Conservation (phyloP, 257 asterid genomes). For the Forsythia viridissima region DNA sequence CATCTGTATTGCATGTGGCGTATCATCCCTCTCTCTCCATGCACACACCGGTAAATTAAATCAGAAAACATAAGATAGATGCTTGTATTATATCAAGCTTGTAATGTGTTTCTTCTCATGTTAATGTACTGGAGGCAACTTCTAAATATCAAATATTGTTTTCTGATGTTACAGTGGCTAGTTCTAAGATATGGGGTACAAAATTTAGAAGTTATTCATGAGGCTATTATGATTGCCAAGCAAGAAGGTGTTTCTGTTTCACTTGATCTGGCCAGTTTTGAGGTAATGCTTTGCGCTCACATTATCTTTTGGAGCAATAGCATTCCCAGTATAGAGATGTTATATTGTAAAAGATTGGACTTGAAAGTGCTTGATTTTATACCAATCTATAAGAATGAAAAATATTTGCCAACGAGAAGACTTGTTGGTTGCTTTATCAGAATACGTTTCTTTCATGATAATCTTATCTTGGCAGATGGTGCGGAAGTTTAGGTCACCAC, state of each 20-base stretch:
- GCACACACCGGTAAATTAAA: neutral
- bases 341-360: neutral
- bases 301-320: neutral
- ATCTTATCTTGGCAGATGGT: constrained; percentile 70
- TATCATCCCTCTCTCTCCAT: neutral
- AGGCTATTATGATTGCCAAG: constrained; percentile 81
- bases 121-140: neutral
- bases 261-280: constrained; percentile 95
- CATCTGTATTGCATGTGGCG: neutral
- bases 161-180: constrained; percentile 72
- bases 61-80: neutral
- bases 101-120: neutral
- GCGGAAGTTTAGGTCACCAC: constrained; percentile 71
- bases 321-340: neutral
- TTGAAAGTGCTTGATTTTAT: neutral
- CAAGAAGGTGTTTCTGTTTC: constrained; percentile 83
- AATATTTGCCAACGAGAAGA: neutral
- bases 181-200: constrained; percentile 79
- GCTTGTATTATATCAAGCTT: constrained; percentile 1
- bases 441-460: neutral
- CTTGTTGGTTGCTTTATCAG: neutral
- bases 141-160: constrained; percentile 7
- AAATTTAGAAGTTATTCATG: constrained; percentile 69
- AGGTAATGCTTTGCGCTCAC: constrained; percentile 47
- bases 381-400: neutral